Evolutionary conservation across 371 early-diverging fungal species (phyloP), one percentile per base, ranked within the genome.

Genomic region (Nematocida displodere): DNA sequence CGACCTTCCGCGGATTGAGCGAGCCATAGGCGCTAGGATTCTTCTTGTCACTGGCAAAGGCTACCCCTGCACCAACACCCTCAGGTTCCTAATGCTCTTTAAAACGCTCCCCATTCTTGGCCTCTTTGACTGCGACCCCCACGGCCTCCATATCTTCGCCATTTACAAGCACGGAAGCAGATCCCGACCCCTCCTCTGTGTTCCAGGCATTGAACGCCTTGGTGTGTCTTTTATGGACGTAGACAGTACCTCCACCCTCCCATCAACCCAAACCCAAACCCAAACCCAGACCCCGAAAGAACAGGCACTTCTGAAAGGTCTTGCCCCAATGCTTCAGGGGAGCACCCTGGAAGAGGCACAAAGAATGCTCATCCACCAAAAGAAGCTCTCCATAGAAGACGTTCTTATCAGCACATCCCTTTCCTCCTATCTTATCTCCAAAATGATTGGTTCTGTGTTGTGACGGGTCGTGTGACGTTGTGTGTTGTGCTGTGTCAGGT

Each of bases 51-150:
- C 79, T 20, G 82, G 82, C 11, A 84, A 81, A 53, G 84, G 84
- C 36, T 84, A 81, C 79, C 84, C 84, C 2, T 76, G 78, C 50
- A 48, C 20, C 5, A 84, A 84, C 66, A 84, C 84, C 1, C 22
- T 81, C 24, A 2, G 31, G 11, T 76, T 84, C 20, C 65, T 84
- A 33, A 24, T 81, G 29, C 33, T 59, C n/a, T 20, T 26, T 5
- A n/a, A n/a, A n/a, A 55, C 40, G 26, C 22, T 66, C 4, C 37
- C 52, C 15, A 76, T 80, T 17, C 59, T 54, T 34, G 81, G 82
- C 2, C 39, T 84, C 0, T 81, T 80, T 67, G 84, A 84, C 59
- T 81, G 80, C 44, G 84, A 84, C 77, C 81, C 82, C 7, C 78
- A 77, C 53, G 84, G 84, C 2, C 36, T 84, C 17, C 59, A 77